Conservation (phyloP, 495 filamentous ascomycete species). For the Daldinia decipiens region DNA sequence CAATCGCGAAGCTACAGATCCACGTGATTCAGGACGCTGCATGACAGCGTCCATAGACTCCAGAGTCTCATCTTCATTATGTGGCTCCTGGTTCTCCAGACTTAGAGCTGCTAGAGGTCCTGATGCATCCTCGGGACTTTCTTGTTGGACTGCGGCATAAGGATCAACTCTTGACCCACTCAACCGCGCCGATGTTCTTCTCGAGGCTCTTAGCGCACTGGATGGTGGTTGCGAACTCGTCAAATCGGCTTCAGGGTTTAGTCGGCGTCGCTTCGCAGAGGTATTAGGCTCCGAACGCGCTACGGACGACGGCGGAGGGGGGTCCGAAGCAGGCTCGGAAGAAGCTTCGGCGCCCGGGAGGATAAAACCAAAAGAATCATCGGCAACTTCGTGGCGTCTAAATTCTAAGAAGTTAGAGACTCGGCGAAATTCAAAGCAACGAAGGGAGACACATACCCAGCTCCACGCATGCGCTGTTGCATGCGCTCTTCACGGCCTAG, state of each 20-base stretch:
- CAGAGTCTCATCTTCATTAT: conserved; percentile 17
- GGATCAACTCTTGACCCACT: conserved; percentile 30
- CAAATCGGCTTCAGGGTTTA: conserved; percentile 35
- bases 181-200: conserved; percentile 39
- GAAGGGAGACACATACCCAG: conserved; percentile 48
- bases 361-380: conserved; percentile 57
- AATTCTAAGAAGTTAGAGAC: conserved; percentile 17
- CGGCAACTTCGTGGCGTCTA: conserved; percentile 59
- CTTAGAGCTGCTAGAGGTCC: conserved; percentile 11
- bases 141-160: conserved; percentile 25
- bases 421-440: background rate
- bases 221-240: conserved; percentile 34
- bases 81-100: conserved; percentile 14
- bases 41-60: conserved; percentile 16
- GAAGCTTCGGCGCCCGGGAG: conserved; percentile 49
- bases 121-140: conserved; percentile 30
- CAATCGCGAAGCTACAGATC: conserved; percentile 26
- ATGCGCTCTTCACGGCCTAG: conserved; percentile 60
- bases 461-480: conserved; percentile 62
- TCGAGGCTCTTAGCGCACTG: conserved; percentile 34
- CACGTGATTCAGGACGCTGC: conserved; percentile 18
- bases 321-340: conserved; percentile 5
- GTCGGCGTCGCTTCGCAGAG: conserved; percentile 53
- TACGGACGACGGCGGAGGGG: conserved; percentile 21
- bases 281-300: conserved; percentile 54